Percentiles rank a stretch among this genome's conserved stretches.
Conservation (phyloP, 306 rosid species). For the Acacia confusa region DNA sequence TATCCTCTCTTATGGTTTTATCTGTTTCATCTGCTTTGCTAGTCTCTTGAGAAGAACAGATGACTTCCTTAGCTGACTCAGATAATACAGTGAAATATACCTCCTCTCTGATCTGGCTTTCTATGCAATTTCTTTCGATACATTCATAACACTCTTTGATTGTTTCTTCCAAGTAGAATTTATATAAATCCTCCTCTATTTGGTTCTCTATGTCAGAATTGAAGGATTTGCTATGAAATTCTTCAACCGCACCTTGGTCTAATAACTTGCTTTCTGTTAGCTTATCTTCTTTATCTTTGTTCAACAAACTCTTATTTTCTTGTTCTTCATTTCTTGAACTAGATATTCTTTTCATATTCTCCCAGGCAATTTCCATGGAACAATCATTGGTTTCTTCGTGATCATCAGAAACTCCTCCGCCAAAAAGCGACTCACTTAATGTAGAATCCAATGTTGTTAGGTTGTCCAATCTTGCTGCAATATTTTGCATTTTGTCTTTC, state of each 20-base stretch:
- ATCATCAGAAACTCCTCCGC: not conserved
- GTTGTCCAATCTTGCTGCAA: constrained; percentile 46
- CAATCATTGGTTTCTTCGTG: constrained; percentile 30
- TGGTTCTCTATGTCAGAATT: constrained; percentile 43
- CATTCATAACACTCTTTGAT: constrained; percentile 48
- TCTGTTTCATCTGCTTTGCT: constrained; percentile 12
- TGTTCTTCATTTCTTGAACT: constrained; percentile 26
- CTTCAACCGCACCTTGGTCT: constrained; percentile 33
- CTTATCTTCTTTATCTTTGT: constrained; percentile 38
- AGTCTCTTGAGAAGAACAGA: not conserved
- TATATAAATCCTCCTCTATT: constrained; percentile 37
- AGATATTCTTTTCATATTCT: constrained; percentile 38
- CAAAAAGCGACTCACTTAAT: constrained; percentile 19
- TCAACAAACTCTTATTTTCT: constrained; percentile 29
- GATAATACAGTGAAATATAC: not conserved
- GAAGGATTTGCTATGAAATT: constrained; percentile 19
- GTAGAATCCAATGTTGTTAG: constrained; percentile 44
- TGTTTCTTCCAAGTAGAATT: constrained; percentile 36
- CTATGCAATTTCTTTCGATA: constrained; percentile 35
- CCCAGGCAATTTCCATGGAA: constrained; percentile 35
- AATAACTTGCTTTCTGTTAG: constrained; percentile 33
- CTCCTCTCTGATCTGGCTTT: constrained; percentile 51
- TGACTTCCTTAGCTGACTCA: not conserved
- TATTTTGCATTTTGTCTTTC: constrained; percentile 41
- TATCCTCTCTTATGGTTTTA: constrained; percentile 41